phyloP scores from a whole-genome alignment of 768 basidiomycete genomes.

The Rhodotorula babjevae region DNA sequence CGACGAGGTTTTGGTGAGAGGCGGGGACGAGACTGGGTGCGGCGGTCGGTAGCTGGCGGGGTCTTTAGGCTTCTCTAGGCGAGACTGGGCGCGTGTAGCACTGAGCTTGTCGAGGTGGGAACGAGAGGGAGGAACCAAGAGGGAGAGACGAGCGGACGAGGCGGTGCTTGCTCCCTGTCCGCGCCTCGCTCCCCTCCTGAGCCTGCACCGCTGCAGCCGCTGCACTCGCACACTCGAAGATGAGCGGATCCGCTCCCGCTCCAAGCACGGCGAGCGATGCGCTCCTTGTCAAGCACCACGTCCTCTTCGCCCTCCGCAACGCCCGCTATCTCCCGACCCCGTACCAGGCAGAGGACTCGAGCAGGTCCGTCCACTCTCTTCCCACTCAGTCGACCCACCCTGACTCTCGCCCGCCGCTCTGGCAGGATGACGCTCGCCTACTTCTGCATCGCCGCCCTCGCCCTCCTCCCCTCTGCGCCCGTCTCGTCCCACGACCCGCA shows the following conservation, averaged over 20 bases:
- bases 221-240: background rate
- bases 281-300: slow-evolving; percentile 27
- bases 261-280: background rate
- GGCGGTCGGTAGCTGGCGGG: too few relatives aligned
- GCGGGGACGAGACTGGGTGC: too few relatives aligned
- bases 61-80: too few relatives aligned
- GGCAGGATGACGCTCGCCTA: slow-evolving; percentile 75
- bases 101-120: background rate
- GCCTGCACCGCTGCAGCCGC: too few relatives aligned
- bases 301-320: slow-evolving; percentile 53
- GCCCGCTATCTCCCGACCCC: slow-evolving; percentile 65
- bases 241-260: background rate
- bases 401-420: background rate
- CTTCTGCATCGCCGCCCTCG: slow-evolving; percentile 80
- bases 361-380: slow-evolving; percentile 55
- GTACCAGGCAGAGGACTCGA: slow-evolving; percentile 66
- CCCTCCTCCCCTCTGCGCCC: slow-evolving; percentile 54
- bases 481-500: slow-evolving; percentile 46
- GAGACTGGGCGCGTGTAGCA: too few relatives aligned
- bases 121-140: background rate
- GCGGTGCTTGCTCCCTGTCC: background rate
- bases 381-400: background rate
- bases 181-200: background rate
- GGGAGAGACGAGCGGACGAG: too few relatives aligned
- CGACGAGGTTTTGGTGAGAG: too few relatives aligned